These are phyloP conservation scores for Luffa aegyptiaca DNA, from an alignment of 306 rosid species.

Conservation along the genomic window DNA sequence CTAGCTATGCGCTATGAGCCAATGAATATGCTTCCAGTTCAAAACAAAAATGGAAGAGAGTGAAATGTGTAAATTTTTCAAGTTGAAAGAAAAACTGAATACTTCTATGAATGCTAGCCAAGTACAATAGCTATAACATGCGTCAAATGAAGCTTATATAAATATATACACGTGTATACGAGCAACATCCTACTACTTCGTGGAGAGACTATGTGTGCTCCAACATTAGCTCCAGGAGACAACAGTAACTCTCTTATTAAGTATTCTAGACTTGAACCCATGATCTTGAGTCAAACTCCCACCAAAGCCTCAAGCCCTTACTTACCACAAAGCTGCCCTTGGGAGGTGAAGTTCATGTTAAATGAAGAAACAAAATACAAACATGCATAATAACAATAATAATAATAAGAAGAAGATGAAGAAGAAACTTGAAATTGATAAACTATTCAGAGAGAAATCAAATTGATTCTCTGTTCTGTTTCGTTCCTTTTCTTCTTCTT, in stretches of 20 bases:
- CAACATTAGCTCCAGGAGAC: neutral
- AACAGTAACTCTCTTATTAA: neutral
- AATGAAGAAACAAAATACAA: neutral
- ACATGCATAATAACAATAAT: neutral
- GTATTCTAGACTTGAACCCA: neutral
- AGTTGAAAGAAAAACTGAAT: neutral
- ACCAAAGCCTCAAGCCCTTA: neutral
- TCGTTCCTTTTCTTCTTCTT: neutral
- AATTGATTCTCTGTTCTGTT: neutral
- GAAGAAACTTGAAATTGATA: neutral
- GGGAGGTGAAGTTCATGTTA: neutral
- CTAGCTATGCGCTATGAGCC: neutral
- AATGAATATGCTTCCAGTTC: neutral
- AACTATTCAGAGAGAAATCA: neutral
- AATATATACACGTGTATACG: neutral
- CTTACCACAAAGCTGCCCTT: neutral
- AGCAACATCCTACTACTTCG: neutral
- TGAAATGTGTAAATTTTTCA: neutral
- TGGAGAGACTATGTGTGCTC: neutral
- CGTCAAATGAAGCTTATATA: neutral
- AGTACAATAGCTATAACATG: neutral
- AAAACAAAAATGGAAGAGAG: neutral
- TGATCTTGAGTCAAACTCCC: neutral
- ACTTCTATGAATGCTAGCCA: neutral
- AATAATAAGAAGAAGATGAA: neutral